phyloP scores from a whole-genome alignment of 2,329 filamentous ascomycete genomes.

The Penicillium expansum region DNA sequence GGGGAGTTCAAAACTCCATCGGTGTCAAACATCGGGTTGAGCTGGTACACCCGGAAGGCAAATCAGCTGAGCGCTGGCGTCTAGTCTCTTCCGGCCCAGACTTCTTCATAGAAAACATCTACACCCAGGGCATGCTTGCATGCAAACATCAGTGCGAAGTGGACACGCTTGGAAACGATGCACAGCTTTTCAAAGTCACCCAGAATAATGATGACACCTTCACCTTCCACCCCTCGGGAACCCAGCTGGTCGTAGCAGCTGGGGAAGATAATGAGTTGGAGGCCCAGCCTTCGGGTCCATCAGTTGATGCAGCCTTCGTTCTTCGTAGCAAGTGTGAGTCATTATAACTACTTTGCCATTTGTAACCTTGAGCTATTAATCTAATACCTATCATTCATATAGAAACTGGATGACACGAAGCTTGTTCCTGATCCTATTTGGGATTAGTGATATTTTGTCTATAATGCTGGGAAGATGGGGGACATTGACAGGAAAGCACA shows the following conservation, averaged over 20 bases:
- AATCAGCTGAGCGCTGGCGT: background rate
- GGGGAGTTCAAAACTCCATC: background rate
- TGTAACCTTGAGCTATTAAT: background rate
- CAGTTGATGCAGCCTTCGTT: background rate
- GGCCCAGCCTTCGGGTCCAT: background rate
- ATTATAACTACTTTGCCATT: background rate
- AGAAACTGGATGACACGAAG: background rate
- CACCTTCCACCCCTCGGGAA: background rate
- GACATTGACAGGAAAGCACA: background rate
- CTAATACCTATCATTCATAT: background rate
- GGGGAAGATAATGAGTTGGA: background rate
- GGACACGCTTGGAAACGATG: background rate
- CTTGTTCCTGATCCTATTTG: background rate
- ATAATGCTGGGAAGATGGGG: background rate
- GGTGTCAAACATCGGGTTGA: background rate
- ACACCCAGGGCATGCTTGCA: background rate
- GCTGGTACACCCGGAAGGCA: background rate
- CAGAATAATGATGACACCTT: background rate
- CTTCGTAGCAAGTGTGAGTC: background rate
- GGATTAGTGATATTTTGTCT: background rate
- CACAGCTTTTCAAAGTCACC: background rate
- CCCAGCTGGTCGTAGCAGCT: background rate
- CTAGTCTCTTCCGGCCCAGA: background rate
- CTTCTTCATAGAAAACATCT: background rate
- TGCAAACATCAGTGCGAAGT: background rate